Conservation (phyloP, 371 early-diverging fungal species). For the Coemansia sp. region DNA sequence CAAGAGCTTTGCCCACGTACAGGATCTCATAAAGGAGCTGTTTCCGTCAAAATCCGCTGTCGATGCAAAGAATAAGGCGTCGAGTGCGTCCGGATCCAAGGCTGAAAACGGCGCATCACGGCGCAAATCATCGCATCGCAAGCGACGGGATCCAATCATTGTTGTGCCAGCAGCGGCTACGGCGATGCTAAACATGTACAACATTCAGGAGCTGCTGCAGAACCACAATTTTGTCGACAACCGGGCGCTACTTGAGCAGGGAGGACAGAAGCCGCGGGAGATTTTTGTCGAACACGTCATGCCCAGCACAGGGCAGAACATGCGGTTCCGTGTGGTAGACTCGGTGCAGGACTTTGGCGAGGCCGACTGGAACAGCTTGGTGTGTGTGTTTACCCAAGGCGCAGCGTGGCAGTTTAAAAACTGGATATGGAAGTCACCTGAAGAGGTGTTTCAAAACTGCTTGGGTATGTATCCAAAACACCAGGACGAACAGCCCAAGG, state of each 20-base stretch:
- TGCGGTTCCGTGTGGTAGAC: conserved; percentile 69
- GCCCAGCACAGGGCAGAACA: conserved; percentile 53
- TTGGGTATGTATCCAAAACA: conserved; percentile 81
- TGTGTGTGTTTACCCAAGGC: conserved; percentile 85
- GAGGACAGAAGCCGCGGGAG: conserved; percentile 63
- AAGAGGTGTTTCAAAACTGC: conserved; percentile 75
- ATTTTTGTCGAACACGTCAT: conserved; percentile 59
- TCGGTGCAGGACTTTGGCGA: conserved; percentile 64
- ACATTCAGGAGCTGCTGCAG: conserved; percentile 76
- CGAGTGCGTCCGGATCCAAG: not conserved
- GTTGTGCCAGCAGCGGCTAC: conserved; percentile 85
- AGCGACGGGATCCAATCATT: conserved; percentile 67
- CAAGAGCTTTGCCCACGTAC: conserved; percentile 42
- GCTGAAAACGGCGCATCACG: conserved; percentile 1
- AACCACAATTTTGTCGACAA: conserved; percentile 70
- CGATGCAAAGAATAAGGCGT: not conserved
- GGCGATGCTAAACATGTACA: conserved; percentile 79
- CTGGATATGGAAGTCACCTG: conserved; percentile 83
- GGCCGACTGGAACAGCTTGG: conserved; percentile 84
- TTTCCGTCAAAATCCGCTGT: conserved; percentile 30
- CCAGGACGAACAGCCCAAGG: conserved; percentile 65
- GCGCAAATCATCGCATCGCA: conserved; percentile 17
- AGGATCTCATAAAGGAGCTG: conserved; percentile 29
- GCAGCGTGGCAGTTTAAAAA: conserved; percentile 92
- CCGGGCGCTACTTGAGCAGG: conserved; percentile 62